A percentile compares a stretch with the other conserved stretches of the same genome.
Evolutionary conservation across 768 basidiomycete genomes (phyloP).

Genomic region (Cystofilobasidium capitatum): DNA sequence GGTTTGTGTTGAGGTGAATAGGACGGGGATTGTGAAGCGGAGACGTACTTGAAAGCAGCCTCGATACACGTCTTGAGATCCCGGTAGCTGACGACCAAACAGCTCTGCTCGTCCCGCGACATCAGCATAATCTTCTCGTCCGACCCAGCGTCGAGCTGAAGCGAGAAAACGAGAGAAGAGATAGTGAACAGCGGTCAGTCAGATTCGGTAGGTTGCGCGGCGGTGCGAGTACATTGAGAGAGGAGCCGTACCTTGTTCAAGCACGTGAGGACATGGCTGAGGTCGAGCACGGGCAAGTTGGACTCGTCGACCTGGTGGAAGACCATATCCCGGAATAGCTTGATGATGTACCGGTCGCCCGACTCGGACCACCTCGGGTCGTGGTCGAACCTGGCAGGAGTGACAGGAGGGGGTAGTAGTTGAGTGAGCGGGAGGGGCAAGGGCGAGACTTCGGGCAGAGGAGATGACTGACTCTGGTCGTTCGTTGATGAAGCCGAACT

Average conservation of each 20-base stretch:
- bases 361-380: slow-evolving; percentile 98
- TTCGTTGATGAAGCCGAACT: slow-evolving; percentile 98
- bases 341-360: slow-evolving; percentile 93
- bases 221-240: background rate
- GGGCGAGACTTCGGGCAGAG: background rate
- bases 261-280: slow-evolving; percentile 81
- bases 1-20: background rate
- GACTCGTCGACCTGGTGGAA: slow-evolving; percentile 94
- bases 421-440: background rate
- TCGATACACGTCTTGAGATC: slow-evolving; percentile 81
- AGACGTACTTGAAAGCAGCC: slow-evolving; percentile 64
- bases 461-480: slow-evolving; percentile 73
- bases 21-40: background rate
- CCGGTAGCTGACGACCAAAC: slow-evolving; percentile 84
- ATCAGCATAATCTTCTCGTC: slow-evolving; percentile 94
- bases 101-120: slow-evolving; percentile 89
- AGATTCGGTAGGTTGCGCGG: no score
- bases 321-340: slow-evolving; percentile 94
- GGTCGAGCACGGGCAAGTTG: slow-evolving; percentile 77
- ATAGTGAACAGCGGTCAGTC: background rate
- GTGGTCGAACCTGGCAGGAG: slow-evolving; percentile 62
- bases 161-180: background rate
- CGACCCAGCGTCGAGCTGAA: slow-evolving; percentile 77
- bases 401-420: background rate
- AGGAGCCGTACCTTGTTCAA: slow-evolving; percentile 68